Evolutionary conservation across 2,329 filamentous ascomycete genomes (phyloP).

Genomic region (Ophiostoma quercus): DNA sequence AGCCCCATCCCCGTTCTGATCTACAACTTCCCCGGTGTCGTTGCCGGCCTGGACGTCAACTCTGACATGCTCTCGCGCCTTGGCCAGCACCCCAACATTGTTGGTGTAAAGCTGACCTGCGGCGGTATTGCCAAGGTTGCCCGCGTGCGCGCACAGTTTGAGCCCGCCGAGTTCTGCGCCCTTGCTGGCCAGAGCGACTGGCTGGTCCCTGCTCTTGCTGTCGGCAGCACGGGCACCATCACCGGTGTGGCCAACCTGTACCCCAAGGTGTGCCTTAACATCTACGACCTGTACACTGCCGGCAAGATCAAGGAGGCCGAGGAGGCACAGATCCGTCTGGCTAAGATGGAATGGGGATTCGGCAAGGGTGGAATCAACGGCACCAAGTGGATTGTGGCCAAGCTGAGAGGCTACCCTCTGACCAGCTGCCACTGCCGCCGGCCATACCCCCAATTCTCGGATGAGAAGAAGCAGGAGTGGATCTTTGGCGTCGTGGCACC

Average conservation of each 20-base stretch:
- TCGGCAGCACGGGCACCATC: constrained; percentile 53
- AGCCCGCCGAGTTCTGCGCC: constrained; percentile 54
- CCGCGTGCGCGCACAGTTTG: constrained; percentile 46
- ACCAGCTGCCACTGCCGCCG: constrained; percentile 42
- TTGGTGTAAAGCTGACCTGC: constrained; percentile 67
- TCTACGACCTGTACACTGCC: constrained; percentile 45
- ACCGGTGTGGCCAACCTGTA: constrained; percentile 58
- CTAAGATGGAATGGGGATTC: constrained; percentile 51
- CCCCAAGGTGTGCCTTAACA: constrained; percentile 46
- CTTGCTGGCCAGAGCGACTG: constrained; percentile 69
- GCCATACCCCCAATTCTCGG: constrained; percentile 48
- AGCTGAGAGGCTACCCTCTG: constrained; percentile 44
- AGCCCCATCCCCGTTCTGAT: constrained; percentile 61
- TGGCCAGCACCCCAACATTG: constrained; percentile 57
- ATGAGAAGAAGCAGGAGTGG: constrained; percentile 43
- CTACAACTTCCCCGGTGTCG: constrained; percentile 68
- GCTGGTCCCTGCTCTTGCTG: constrained; percentile 53
- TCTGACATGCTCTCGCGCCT: constrained; percentile 59
- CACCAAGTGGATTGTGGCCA: constrained; percentile 55
- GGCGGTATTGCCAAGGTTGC: constrained; percentile 66
- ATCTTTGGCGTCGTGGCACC: constrained; percentile 30
- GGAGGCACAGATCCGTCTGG: constrained; percentile 47
- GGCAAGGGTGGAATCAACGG: constrained; percentile 56
- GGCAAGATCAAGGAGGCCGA: constrained; percentile 46
- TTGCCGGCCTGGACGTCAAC: constrained; percentile 61